Percentiles rank a stretch among this genome's conserved stretches.
phyloP scores from a whole-genome alignment of 768 basidiomycete genomes.

The Russula lepida region DNA sequence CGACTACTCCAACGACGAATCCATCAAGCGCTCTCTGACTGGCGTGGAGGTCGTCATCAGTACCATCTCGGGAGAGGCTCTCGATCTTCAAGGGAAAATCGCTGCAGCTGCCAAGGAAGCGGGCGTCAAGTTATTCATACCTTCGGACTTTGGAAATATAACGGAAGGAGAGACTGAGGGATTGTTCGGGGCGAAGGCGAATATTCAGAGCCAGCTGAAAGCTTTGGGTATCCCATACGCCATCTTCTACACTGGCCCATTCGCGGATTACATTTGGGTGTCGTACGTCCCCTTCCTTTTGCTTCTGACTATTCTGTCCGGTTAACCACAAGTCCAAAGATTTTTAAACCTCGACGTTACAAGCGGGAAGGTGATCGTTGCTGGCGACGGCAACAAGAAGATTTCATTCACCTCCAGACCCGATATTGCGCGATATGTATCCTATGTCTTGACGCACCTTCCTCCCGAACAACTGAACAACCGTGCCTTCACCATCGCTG shows the following conservation, averaged over 20 bases:
- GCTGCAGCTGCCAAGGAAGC: conserved; percentile 13
- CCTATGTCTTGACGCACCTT: conserved; percentile 16
- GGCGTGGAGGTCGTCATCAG: conserved; percentile 16
- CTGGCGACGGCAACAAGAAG: conserved; percentile 18
- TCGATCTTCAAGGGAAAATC: neutral
- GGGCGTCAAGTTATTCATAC: conserved; percentile 12
- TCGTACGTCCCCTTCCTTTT: neutral
- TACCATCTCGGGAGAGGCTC: neutral
- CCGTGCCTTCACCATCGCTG: conserved; percentile 4
- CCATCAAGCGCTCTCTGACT: conserved; percentile 1
- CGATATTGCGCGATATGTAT: conserved; percentile 19
- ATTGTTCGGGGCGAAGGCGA: neutral
- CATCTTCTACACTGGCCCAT: conserved; percentile 20
- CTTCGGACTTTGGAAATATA: conserved; percentile 8
- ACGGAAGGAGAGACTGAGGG: conserved; percentile 17
- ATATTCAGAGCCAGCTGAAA: neutral
- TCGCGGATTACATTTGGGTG: conserved; percentile 9
- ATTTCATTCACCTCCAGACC: conserved; percentile 19
- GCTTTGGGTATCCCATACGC: conserved; percentile 15
- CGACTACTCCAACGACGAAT: conserved; percentile 12
- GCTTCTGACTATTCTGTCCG: neutral
- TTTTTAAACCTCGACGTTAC: conserved; percentile 6
- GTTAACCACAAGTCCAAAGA: neutral
- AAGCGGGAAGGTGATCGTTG: conserved; percentile 15
- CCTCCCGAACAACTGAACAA: conserved; percentile 12